Percentiles rank a stretch among this genome's conserved stretches.
These are phyloP conservation scores for Naganishia kalamii DNA, from an alignment of 768 basidiomycete genomes.

Conservation along the genomic window DNA sequence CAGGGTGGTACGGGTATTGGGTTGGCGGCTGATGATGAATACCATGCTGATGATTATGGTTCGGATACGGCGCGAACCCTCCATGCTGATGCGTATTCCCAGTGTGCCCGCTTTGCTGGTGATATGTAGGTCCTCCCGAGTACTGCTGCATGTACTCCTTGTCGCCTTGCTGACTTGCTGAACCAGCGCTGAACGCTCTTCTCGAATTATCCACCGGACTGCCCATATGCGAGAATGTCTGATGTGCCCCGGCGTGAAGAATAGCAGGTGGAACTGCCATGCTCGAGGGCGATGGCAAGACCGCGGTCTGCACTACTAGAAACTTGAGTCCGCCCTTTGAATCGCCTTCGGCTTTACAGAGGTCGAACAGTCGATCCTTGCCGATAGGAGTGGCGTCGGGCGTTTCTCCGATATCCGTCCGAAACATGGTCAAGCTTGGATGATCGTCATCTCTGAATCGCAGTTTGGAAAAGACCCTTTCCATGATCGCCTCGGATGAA, in stretches of 20 bases:
- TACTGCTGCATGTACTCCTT: constrained; percentile 5
- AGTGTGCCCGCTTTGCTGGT: background rate
- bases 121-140: background rate
- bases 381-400: constrained; percentile 68
- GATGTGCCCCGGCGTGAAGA: constrained; percentile 34
- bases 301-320: constrained; percentile 58
- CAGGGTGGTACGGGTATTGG: background rate
- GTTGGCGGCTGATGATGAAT: background rate
- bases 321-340: constrained; percentile 75
- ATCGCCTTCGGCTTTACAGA: constrained; percentile 70
- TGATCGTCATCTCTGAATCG: constrained; percentile 73
- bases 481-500: constrained; percentile 41
- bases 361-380: constrained; percentile 62
- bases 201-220: constrained; percentile 48
- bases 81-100: background rate
- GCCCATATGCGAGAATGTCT: constrained; percentile 62
- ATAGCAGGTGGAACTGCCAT: constrained; percentile 60
- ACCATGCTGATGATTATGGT: background rate
- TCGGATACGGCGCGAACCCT: background rate
- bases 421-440: constrained; percentile 68
- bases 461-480: constrained; percentile 43
- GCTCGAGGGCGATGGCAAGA: constrained; percentile 52
- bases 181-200: constrained; percentile 21
- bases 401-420: constrained; percentile 74
- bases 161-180: constrained; percentile 14